phyloP scores from a whole-genome alignment of 2,329 filamentous ascomycete genomes.

The Alternaria alternata region DNA sequence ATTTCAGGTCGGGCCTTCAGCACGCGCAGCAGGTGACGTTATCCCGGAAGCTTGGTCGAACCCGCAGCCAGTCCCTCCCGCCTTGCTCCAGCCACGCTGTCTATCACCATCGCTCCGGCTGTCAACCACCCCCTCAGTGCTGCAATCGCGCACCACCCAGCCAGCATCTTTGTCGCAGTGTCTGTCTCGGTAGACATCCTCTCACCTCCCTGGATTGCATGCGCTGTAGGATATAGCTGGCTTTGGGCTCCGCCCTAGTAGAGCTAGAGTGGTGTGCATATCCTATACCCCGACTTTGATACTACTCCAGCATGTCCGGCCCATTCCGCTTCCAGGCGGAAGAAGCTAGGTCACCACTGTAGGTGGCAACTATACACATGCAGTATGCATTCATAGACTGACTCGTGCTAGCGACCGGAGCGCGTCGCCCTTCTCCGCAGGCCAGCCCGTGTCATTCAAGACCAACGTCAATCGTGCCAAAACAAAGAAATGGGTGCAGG shows the following conservation, averaged over 20 bases:
- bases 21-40: conserved; percentile 21
- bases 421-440: conserved; percentile 35
- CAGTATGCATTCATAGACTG: conserved; percentile 13
- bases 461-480: conserved; percentile 88
- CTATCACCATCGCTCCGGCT: background rate
- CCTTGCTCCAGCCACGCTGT: conserved; percentile 12
- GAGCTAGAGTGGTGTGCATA: conserved; percentile 10
- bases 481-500: conserved; percentile 94
- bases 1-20: conserved; percentile 1
- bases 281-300: conserved; percentile 1
- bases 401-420: conserved; percentile 37
- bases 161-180: background rate
- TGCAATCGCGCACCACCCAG: conserved; percentile 3
- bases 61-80: conserved; percentile 8
- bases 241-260: conserved; percentile 29
- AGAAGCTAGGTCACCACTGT: conserved; percentile 51
- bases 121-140: conserved; percentile 2
- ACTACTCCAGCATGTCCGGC: conserved; percentile 45
- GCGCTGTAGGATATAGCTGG: conserved; percentile 16
- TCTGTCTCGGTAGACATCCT: background rate
- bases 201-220: conserved; percentile 21
- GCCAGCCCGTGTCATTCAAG: conserved; percentile 70
- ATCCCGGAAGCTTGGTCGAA: conserved; percentile 16
- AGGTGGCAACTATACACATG: conserved; percentile 22
- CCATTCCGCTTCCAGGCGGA: conserved; percentile 52